phyloP scores from a whole-genome alignment of 2,329 filamentous ascomycete species.

The Lachnellula hyalina region DNA sequence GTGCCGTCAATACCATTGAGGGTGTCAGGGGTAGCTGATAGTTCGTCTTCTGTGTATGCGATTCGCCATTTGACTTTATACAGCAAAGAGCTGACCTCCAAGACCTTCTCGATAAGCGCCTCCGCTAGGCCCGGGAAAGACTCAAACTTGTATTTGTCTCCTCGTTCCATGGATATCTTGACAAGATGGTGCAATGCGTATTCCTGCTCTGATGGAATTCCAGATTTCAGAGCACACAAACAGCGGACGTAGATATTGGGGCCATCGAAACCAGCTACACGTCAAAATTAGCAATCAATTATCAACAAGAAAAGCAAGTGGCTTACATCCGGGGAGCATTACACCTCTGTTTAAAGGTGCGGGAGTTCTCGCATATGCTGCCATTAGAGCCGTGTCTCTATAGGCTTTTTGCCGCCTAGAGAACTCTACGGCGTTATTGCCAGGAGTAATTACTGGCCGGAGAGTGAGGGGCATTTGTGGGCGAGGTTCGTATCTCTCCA shows the following conservation, averaged over 20 bases:
- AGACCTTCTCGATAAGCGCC: conserved; percentile 76
- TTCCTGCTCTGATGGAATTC: conserved; percentile 75
- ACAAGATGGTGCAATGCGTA: conserved; percentile 91
- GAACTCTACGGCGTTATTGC: conserved; percentile 67
- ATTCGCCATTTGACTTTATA: conserved; percentile 80
- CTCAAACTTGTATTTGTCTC: conserved; percentile 94
- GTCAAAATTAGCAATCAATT: conserved; percentile 12
- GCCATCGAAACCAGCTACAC: conserved; percentile 56
- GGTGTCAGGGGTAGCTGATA: conserved; percentile 45
- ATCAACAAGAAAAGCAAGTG: conserved; percentile 8
- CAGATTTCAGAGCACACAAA: conserved; percentile 75
- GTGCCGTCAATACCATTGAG: conserved; percentile 65
- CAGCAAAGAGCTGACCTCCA: conserved; percentile 73
- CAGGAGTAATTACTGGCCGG: conserved; percentile 69
- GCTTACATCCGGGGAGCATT: conserved; percentile 60
- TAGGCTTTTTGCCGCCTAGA: conserved; percentile 48
- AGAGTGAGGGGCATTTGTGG: conserved; percentile 58
- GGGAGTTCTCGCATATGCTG: conserved; percentile 35
- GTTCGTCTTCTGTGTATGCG: conserved; percentile 60
- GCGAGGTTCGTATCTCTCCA: conserved; percentile 66
- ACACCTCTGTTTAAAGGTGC: conserved; percentile 41
- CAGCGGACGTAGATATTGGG: conserved; percentile 91
- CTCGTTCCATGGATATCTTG: conserved; percentile 90
- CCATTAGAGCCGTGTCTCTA: conserved; percentile 33
- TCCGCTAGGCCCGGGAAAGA: conserved; percentile 86